phyloP scores from a whole-genome alignment of 2,329 filamentous ascomycete species.

The Fusarium caatingaense region DNA sequence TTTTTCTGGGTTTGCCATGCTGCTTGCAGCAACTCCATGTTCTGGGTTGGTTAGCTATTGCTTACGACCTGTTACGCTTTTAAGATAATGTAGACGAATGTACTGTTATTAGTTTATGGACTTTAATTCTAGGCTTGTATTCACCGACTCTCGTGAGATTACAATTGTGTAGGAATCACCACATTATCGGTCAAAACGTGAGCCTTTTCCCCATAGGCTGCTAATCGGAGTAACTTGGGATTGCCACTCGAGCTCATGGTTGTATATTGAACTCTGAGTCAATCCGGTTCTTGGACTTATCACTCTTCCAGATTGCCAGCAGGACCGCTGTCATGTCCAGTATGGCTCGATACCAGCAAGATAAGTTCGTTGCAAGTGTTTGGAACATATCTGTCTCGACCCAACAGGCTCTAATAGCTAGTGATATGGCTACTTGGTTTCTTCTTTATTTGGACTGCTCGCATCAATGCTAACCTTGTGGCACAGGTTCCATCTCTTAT shows the following conservation, averaged over 20 bases:
- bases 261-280: neutral
- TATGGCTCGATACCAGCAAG: too few relatives aligned
- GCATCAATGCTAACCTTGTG: neutral
- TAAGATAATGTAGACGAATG: constrained; percentile 10
- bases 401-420: neutral
- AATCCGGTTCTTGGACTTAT: neutral
- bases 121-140: neutral
- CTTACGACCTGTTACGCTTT: constrained; percentile 6
- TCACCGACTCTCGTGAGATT: neutral
- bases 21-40: constrained; percentile 1
- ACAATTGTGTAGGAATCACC: neutral
- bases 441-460: neutral
- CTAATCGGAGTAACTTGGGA: neutral
- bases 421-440: neutral
- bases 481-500: neutral
- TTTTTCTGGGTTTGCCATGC: constrained; percentile 1
- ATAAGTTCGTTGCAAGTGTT: too few relatives aligned
- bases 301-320: neutral
- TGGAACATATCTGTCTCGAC: too few relatives aligned
- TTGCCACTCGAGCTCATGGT: neutral
- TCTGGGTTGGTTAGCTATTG: neutral
- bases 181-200: too few relatives aligned
- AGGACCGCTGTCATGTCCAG: too few relatives aligned
- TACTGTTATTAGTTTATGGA: neutral
- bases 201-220: too few relatives aligned